Evolutionary conservation across 352 stramenopile species (phyloP).

Genomic region (Pythium rhizo-oryzae): DNA sequence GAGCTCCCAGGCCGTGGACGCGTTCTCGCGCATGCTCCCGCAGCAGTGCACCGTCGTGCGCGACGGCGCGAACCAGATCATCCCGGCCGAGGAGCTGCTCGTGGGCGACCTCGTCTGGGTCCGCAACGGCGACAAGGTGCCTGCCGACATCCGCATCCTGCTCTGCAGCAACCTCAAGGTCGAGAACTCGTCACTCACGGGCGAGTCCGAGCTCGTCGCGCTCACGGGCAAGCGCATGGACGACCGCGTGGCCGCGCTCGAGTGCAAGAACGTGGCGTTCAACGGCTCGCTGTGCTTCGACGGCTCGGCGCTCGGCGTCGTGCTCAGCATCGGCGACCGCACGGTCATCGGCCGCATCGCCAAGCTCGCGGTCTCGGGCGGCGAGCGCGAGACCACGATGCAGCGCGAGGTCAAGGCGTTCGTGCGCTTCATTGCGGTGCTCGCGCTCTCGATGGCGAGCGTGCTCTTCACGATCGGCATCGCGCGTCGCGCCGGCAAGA

Average conservation of each 20-base stretch:
- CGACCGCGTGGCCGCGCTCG: no score
- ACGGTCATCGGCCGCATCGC: conserved; percentile 1
- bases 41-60: conserved; percentile 42
- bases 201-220: conserved; percentile 51
- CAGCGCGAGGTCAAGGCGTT: background rate
- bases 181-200: conserved; percentile 65
- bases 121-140: conserved; percentile 55
- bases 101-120: conserved; percentile 58
- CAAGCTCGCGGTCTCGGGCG: background rate
- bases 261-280: no score
- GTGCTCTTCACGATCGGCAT: conserved; percentile 37
- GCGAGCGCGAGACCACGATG: background rate
- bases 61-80: conserved; percentile 38
- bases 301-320: no score
- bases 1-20: conserved; percentile 50
- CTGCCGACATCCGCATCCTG: conserved; percentile 51
- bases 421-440: background rate
- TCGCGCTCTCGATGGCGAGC: conserved; percentile 25
- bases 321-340: conserved; percentile 1
- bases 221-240: conserved; percentile 34
- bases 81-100: conserved; percentile 50
- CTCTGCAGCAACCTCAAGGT: conserved; percentile 56
- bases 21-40: conserved; percentile 57
- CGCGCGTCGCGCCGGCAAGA: conserved; percentile 34
- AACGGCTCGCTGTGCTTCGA: no score